These are phyloP conservation scores for Solanum rostratum DNA, from an alignment of 257 asterid genomes.

Conservation along the genomic window DNA sequence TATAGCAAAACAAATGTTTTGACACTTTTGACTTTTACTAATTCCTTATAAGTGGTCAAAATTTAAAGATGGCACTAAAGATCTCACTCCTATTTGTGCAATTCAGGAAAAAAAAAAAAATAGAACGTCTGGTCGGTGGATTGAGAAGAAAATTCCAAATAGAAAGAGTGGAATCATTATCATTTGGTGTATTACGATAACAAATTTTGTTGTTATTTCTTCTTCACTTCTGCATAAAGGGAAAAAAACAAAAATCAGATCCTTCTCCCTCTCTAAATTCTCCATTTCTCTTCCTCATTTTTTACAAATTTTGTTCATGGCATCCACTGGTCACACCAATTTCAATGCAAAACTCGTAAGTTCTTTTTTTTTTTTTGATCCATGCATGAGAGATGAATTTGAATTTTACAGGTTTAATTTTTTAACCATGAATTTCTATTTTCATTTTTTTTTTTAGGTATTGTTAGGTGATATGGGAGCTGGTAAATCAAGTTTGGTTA, in stretches of 20 bases:
- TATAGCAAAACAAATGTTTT: background rate
- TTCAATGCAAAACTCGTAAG: constrained; percentile 80
- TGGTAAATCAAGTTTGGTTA: constrained; percentile 88
- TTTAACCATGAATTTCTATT: background rate
- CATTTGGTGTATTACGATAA: background rate
- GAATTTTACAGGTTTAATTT: background rate
- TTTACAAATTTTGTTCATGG: constrained; percentile 12
- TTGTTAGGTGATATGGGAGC: constrained; percentile 93
- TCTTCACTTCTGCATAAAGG: background rate
- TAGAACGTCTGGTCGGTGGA: background rate
- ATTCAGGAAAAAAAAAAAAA: background rate
- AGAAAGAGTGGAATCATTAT: background rate
- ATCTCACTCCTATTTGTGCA: background rate
- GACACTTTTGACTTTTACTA: background rate
- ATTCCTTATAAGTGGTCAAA: background rate
- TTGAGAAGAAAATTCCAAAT: background rate
- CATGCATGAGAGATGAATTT: background rate
- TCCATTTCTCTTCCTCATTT: background rate
- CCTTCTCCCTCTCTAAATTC: background rate
- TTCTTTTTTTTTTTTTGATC: background rate
- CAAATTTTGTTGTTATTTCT: background rate
- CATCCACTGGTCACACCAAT: constrained; percentile 47
- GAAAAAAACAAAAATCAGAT: background rate
- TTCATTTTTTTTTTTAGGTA: constrained; percentile 29
- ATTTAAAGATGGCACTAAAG: background rate